phyloP scores from a whole-genome alignment of 1,284 basidiomycete species.

The Cryptococcus sp. region DNA sequence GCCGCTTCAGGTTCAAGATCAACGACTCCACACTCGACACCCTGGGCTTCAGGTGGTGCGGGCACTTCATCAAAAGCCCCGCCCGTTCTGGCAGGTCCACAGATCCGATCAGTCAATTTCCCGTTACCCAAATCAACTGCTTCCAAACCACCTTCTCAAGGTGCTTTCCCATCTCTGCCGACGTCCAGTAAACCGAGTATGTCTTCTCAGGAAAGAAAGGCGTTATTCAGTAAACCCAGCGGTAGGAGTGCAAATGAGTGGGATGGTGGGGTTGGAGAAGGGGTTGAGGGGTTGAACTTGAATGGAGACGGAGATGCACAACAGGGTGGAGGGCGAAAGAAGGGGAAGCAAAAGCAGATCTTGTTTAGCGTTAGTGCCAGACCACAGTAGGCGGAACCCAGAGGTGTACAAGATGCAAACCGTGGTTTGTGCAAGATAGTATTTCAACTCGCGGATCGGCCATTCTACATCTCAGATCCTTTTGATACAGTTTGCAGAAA shows the following conservation, averaged over 20 bases:
- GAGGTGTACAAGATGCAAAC: too few species aligned
- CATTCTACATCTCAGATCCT: too few species aligned
- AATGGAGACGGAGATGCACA: slow-evolving; percentile 9
- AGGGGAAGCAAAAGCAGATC: slow-evolving; percentile 76
- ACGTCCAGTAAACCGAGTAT: slow-evolving; percentile 44
- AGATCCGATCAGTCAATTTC: slow-evolving; percentile 42
- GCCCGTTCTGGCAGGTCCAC: slow-evolving; percentile 25
- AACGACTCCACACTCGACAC: slow-evolving; percentile 29
- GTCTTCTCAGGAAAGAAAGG: slow-evolving; percentile 33
- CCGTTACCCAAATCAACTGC: slow-evolving; percentile 15
- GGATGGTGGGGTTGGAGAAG: too few species aligned
- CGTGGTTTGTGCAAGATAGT: too few species aligned
- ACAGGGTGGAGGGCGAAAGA: slow-evolving; percentile 53
- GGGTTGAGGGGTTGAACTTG: slow-evolving; percentile 17
- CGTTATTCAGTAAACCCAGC: slow-evolving; percentile 52
- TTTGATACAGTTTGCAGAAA: too few species aligned
- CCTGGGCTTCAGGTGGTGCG: slow-evolving; percentile 41
- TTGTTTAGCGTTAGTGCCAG: slow-evolving; percentile 59
- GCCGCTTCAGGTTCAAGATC: slow-evolving; percentile 5
- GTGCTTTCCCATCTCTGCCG: slow-evolving; percentile 70
- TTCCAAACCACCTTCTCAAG: slow-evolving; percentile 46
- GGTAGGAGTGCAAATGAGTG: slow-evolving; percentile 63
- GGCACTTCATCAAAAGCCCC: slow-evolving; percentile 31
- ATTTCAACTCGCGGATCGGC: too few species aligned
- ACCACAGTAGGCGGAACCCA: slow-evolving; percentile 12